These are phyloP conservation scores for Bruguiera parviflora DNA, from an alignment of 345 rosid genomes.

Conservation along the genomic window DNA sequence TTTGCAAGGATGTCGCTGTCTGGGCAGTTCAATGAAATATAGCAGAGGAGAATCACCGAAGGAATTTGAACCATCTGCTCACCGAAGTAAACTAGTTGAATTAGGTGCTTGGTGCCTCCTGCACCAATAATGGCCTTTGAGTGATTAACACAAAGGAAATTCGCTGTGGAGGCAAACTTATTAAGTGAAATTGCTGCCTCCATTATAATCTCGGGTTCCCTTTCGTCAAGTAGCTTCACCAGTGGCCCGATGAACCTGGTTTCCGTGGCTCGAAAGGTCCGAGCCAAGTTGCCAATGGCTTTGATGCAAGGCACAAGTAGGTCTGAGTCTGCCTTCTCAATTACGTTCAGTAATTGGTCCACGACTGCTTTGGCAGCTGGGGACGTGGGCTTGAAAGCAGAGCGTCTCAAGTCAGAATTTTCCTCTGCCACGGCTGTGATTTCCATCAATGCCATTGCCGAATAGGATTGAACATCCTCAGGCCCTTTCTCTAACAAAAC, in stretches of 20 bases:
- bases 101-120: constrained; percentile 33
- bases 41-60: constrained; percentile 21
- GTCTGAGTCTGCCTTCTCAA: constrained; percentile 21
- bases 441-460: constrained; percentile 33
- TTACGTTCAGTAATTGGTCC: constrained; percentile 22
- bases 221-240: constrained; percentile 29
- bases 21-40: constrained; percentile 26
- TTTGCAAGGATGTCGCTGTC: constrained; percentile 30
- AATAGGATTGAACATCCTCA: constrained; percentile 27
- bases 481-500: constrained; percentile 26
- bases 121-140: constrained; percentile 26
- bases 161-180: constrained; percentile 24
- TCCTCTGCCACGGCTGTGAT: constrained; percentile 32
- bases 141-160: constrained; percentile 27
- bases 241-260: constrained; percentile 25
- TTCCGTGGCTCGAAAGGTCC: constrained; percentile 33
- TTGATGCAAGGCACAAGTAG: constrained; percentile 23
- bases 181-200: constrained; percentile 28
- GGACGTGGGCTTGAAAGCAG: constrained; percentile 31
- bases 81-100: constrained; percentile 30
- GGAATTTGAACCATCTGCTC: constrained; percentile 30
- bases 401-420: constrained; percentile 22
- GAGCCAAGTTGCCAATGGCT: constrained; percentile 23
- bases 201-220: constrained; percentile 22
- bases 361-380: constrained; percentile 27